phyloP scores from a whole-genome alignment of 148 eudicot species.

The Vaccinium corymbosum region DNA sequence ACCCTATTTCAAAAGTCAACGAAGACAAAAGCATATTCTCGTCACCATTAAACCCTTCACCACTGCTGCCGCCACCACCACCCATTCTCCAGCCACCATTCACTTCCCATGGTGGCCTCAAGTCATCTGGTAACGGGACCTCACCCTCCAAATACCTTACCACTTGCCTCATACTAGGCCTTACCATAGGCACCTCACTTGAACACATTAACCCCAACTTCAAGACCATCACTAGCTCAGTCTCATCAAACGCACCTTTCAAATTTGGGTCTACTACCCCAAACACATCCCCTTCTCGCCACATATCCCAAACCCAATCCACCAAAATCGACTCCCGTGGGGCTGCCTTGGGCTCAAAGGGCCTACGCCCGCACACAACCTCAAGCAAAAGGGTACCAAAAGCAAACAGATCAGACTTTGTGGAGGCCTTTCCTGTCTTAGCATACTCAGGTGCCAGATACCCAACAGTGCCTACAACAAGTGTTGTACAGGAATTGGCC shows the following conservation, averaged over 20 bases:
- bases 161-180: conserved; percentile 45
- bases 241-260: conserved; percentile 20
- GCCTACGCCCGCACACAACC: conserved; percentile 44
- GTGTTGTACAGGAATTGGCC: conserved; percentile 40
- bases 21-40: background rate
- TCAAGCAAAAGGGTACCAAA: conserved; percentile 43
- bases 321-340: conserved; percentile 30
- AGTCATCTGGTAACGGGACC: background rate
- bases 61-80: background rate
- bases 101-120: background rate
- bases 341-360: conserved; percentile 33
- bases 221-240: conserved; percentile 34
- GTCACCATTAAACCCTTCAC: background rate
- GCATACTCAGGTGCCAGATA: conserved; percentile 55
- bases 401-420: conserved; percentile 47
- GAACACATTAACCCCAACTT: conserved; percentile 43
- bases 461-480: conserved; percentile 59
- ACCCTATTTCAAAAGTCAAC: background rate
- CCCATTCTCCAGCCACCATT: too few relatives aligned
- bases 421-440: conserved; percentile 46
- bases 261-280: conserved; percentile 33
- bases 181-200: conserved; percentile 16
- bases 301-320: conserved; percentile 29
- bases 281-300: conserved; percentile 24
- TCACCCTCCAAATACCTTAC: conserved; percentile 25